A percentile compares a stretch with the other conserved stretches of the same genome.
Evolutionary conservation across 192 early-diverging fungal species (phyloP).

Genomic region (Coemansia brasiliensis): DNA sequence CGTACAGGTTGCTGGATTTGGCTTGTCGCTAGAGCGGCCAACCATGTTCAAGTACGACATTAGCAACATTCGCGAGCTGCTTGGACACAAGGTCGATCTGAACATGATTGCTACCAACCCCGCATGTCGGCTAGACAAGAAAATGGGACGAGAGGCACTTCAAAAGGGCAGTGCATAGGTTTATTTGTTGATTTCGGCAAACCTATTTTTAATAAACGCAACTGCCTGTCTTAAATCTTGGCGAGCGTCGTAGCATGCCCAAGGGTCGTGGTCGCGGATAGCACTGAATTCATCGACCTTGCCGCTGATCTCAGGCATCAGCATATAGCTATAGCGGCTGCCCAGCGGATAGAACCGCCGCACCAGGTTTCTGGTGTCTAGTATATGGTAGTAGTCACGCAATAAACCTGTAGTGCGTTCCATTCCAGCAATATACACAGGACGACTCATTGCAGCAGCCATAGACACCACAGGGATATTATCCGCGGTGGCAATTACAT

Average conservation of each 20-base stretch:
- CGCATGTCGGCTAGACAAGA: slow-evolving; percentile 88
- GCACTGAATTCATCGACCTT: slow-evolving; percentile 43
- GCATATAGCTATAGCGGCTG: slow-evolving; percentile 54
- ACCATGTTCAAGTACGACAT: slow-evolving; percentile 98
- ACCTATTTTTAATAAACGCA: slow-evolving; percentile 27
- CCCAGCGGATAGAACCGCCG: slow-evolving; percentile 48
- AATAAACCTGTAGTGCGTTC: slow-evolving; percentile 35
- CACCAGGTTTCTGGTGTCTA: slow-evolving; percentile 43
- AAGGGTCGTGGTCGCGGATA: slow-evolving; percentile 51
- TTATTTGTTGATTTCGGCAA: slow-evolving; percentile 2
- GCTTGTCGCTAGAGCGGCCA: slow-evolving; percentile 93
- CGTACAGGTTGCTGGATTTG: slow-evolving; percentile 97
- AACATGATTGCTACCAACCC: slow-evolving; percentile 87
- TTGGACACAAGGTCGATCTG: slow-evolving; percentile 94
- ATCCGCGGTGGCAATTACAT: slow-evolving; percentile 39
- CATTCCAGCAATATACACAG: slow-evolving; percentile 49
- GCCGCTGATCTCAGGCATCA: slow-evolving; percentile 35
- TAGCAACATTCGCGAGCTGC: slow-evolving; percentile 89
- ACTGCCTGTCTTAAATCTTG: slow-evolving; percentile 22
- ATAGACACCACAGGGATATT: slow-evolving; percentile 33
- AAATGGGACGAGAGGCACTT: slow-evolving; percentile 42
- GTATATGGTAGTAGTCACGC: slow-evolving; percentile 42
- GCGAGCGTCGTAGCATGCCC: slow-evolving; percentile 33
- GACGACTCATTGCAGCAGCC: slow-evolving; percentile 26
- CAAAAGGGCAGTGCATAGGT: slow-evolving; percentile 3